Evolutionary conservation across 768 basidiomycete species (phyloP).

Genomic region (Nidularia sp.): DNA sequence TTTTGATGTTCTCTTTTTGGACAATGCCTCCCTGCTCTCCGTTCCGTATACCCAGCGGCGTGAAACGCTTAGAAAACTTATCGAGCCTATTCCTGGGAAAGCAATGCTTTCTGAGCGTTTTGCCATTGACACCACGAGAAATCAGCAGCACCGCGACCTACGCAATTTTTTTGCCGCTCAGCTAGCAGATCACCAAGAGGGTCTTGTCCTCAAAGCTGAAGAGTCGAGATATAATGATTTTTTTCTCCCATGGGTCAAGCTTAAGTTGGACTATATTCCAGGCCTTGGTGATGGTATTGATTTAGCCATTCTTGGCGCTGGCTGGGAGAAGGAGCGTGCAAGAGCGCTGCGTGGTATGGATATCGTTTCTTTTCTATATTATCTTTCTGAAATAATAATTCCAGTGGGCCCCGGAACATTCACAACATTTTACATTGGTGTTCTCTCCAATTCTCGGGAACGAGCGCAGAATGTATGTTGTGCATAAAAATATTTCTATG

Average conservation of each 20-base stretch:
- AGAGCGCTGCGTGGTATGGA: conserved; percentile 67
- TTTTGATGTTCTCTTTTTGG: conserved; percentile 78
- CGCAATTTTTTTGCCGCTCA: conserved; percentile 42
- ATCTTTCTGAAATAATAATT: background rate
- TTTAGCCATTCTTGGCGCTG: conserved; percentile 70
- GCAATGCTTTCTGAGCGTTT: conserved; percentile 59
- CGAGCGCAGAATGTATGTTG: conserved; percentile 28
- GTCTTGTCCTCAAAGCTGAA: conserved; percentile 75
- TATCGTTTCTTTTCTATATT: background rate
- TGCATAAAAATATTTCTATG: background rate
- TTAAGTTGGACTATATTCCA: conserved; percentile 87
- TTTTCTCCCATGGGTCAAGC: conserved; percentile 75
- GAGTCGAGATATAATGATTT: conserved; percentile 65
- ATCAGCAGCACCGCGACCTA: conserved; percentile 20
- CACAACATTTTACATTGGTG: conserved; percentile 82
- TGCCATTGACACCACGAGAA: conserved; percentile 34
- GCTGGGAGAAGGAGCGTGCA: conserved; percentile 78
- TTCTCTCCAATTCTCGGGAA: conserved; percentile 45
- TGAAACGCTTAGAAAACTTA: conserved; percentile 50
- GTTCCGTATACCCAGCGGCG: conserved; percentile 59
- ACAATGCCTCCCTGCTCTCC: conserved; percentile 53
- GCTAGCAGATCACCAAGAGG: conserved; percentile 57
- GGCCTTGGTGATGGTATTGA: conserved; percentile 81
- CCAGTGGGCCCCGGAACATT: conserved; percentile 66
- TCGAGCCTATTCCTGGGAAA: conserved; percentile 52